Base-by-base conservation (phyloP, 495 filamentous ascomycete genomes). In the Pseudotulostoma volvatum region DNA sequence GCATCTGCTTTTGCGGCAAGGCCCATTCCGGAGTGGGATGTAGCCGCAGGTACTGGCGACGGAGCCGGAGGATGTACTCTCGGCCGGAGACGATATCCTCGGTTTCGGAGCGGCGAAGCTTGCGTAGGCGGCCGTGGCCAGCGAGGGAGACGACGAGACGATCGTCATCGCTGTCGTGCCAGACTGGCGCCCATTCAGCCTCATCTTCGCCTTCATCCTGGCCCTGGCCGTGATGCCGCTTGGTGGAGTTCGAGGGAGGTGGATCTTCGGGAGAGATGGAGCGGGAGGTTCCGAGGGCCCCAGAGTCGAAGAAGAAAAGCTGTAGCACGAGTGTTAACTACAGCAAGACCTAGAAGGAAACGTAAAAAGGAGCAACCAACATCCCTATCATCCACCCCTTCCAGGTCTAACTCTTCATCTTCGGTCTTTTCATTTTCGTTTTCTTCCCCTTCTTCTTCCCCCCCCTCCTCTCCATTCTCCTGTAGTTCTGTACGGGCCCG, bases 81-180 rank as follows among this genome's bases (percentile, higher is more conserved):
- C 70, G 79, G 21, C 90, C 90, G 42, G 59, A 84, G 33, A 96
- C 66, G 2, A 92, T 50, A 52, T 97, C 92, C 47, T 97, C 90
- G 9, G 66, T 68, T 46, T 92, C 87, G 13, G 73, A 69, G 5
- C 71, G 59, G 28, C 90, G 73, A 34, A 96, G 64, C 54, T 95
- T 96, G 34, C 88, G 69, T 49, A 93, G 58, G 34, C 77, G 70
- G 14, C 70, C 67, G 31, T 77, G 73, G 31, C 74, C 67, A 7
- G 80, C 80, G 9, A 97, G 70, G 2, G 87, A 94, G 34, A 97
- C 66, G 14, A 73, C 71, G 36, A 94, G 61, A 30, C 79, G 73
- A 51, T 97, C 90, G 48, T 97, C 90, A 47, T 96, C 90, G 57
- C 86, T 94, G 59, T 97, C 90, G 45, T 84, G 74, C 90, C 90